These are phyloP conservation scores for Saccharomycopsis babjevae DNA, from an alignment of 805 yeast genomes.

Conservation along the genomic window DNA sequence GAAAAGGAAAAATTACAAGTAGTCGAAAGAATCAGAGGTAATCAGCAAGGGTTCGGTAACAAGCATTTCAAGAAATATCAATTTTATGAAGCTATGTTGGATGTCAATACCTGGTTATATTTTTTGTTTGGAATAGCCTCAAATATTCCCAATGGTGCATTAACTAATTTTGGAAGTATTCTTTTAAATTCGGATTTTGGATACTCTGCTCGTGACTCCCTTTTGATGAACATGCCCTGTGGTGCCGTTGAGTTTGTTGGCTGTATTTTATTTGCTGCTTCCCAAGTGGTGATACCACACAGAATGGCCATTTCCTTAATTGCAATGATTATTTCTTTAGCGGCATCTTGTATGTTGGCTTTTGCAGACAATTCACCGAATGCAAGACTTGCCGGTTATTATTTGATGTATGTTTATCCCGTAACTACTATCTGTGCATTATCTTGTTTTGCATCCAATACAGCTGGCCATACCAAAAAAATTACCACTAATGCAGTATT, in stretches of 20 bases:
- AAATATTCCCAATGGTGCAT: conserved; percentile 36
- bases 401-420: conserved; percentile 30
- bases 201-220: conserved; percentile 29
- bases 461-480: conserved; percentile 68
- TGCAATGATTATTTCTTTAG: conserved; percentile 22
- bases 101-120: conserved; percentile 33
- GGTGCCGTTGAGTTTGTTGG: conserved; percentile 40
- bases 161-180: conserved; percentile 34
- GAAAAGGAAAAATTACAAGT: conserved; percentile 32
- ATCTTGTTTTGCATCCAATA: conserved; percentile 35
- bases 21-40: conserved; percentile 34
- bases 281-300: conserved; percentile 21
- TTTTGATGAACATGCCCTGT: conserved; percentile 36
- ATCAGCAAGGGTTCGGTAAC: conserved; percentile 36
- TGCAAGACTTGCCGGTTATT: conserved; percentile 28
- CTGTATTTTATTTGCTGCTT: conserved; percentile 23
- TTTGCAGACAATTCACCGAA: conserved; percentile 26
- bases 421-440: conserved; percentile 28
- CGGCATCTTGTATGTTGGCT: conserved; percentile 35
- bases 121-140: conserved; percentile 26
- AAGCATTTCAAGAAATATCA: conserved; percentile 30
- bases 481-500: conserved; percentile 38
- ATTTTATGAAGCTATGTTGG: conserved; percentile 31
- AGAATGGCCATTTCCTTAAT: conserved; percentile 12
- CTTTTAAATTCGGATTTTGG: conserved; percentile 31